phyloP scores from a whole-genome alignment of 2,329 filamentous ascomycete genomes.

The Pestalotiopsis sp. region DNA sequence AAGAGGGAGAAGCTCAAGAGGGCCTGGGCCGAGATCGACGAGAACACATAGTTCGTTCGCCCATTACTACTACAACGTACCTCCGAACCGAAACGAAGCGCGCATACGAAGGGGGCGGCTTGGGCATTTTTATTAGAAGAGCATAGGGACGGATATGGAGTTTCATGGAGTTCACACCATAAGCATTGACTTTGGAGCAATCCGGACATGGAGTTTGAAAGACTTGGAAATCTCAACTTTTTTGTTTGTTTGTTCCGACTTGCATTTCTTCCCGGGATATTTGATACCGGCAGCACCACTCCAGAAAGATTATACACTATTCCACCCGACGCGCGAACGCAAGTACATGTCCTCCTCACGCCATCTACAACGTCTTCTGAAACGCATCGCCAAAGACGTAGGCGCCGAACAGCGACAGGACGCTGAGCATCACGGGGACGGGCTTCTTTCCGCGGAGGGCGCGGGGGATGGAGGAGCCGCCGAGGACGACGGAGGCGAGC shows the following conservation, averaged over 20 bases:
- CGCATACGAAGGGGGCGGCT: neutral
- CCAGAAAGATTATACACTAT: neutral
- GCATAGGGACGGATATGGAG: slow-evolving; percentile 15
- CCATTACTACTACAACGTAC: too few relatives aligned
- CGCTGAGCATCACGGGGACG: slow-evolving; percentile 76
- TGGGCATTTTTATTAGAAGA: neutral
- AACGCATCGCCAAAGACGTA: slow-evolving; percentile 77
- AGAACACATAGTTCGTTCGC: slow-evolving; percentile 56
- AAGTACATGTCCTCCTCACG: neutral
- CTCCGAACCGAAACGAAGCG: too few relatives aligned
- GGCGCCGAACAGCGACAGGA: slow-evolving; percentile 78
- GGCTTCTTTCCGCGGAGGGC: slow-evolving; percentile 84
- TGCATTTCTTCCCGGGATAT: neutral
- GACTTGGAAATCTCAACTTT: neutral
- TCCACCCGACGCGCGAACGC: neutral
- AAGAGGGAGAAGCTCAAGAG: slow-evolving; percentile 75
- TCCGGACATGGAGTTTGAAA: neutral
- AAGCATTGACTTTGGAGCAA: neutral
- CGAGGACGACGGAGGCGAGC: slow-evolving; percentile 83
- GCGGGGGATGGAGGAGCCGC: slow-evolving; percentile 80
- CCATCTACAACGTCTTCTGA: slow-evolving; percentile 39
- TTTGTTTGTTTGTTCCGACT: neutral
- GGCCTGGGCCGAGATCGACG: slow-evolving; percentile 78
- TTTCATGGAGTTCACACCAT: slow-evolving; percentile 14
- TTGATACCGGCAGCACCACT: neutral